Conservation (phyloP, 2,329 filamentous ascomycete genomes). For the Monosporascus sp. region DNA sequence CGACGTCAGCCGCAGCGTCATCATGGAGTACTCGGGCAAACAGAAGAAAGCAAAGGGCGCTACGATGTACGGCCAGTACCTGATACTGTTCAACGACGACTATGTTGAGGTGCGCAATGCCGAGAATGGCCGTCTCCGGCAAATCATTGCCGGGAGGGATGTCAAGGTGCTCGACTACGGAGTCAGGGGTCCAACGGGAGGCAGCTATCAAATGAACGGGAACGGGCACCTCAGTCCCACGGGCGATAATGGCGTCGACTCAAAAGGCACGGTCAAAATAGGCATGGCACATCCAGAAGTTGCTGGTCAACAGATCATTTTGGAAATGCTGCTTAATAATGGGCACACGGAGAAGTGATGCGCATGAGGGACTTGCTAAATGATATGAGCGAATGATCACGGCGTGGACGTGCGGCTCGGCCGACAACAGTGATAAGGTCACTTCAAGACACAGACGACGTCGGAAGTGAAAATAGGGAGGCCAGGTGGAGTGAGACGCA, state of each 20-base stretch:
- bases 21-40: conserved; percentile 98
- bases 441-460: too few relatives aligned
- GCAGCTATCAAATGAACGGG: conserved; percentile 27
- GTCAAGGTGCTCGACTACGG: conserved; percentile 89
- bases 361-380: neutral
- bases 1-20: conserved; percentile 86
- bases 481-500: too few relatives aligned
- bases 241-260: conserved; percentile 37
- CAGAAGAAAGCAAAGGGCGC: conserved; percentile 72
- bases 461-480: too few relatives aligned
- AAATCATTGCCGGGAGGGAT: conserved; percentile 89
- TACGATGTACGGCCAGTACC: conserved; percentile 85
- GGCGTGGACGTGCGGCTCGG: too few relatives aligned
- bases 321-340: conserved; percentile 90
- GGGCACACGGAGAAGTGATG: conserved; percentile 56
- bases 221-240: conserved; percentile 26
- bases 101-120: conserved; percentile 97
- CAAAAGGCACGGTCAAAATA: conserved; percentile 81
- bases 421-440: too few relatives aligned
- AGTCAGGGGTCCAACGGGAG: conserved; percentile 55
- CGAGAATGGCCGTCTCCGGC: conserved; percentile 85
- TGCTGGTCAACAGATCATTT: conserved; percentile 76
- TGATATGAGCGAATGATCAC: neutral
- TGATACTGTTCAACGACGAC: conserved; percentile 90
- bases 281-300: conserved; percentile 91